Evolutionary conservation across 2,329 filamentous ascomycete species (phyloP).

Genomic region (Stenocarpella maydis): DNA sequence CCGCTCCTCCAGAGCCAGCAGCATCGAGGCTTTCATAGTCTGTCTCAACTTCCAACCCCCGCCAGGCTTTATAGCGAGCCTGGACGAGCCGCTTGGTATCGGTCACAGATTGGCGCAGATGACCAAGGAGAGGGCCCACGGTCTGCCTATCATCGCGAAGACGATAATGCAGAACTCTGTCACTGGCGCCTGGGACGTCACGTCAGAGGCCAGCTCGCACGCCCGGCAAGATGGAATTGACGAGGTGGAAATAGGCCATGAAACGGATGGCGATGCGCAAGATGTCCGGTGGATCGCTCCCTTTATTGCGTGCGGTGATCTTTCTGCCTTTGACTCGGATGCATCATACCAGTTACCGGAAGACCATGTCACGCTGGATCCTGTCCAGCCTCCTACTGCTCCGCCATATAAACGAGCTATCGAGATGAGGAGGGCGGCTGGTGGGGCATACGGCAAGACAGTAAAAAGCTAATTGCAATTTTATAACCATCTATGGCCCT

Average conservation of each 20-base stretch:
- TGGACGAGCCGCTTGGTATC: slow-evolving; percentile 78
- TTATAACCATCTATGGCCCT: background rate
- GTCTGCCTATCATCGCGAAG: slow-evolving; percentile 51
- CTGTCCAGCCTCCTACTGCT: slow-evolving; percentile 93
- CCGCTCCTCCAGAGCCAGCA: slow-evolving; percentile 91
- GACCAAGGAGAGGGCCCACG: slow-evolving; percentile 52
- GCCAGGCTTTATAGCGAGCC: slow-evolving; percentile 74
- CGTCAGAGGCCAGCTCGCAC: slow-evolving; percentile 30
- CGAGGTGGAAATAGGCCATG: slow-evolving; percentile 61
- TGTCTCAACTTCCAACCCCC: slow-evolving; percentile 90
- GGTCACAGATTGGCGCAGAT: slow-evolving; percentile 62
- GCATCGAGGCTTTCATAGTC: slow-evolving; percentile 95
- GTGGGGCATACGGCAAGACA: slow-evolving; percentile 81
- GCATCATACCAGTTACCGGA: slow-evolving; percentile 91
- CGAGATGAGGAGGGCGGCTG: slow-evolving; percentile 79
- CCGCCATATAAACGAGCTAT: slow-evolving; percentile 93
- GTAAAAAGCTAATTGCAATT: slow-evolving; percentile 41
- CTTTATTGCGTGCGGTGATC: slow-evolving; percentile 95
- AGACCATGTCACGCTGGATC: slow-evolving; percentile 86
- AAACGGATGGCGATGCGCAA: slow-evolving; percentile 44
- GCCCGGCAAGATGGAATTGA: slow-evolving; percentile 47
- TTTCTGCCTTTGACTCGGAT: slow-evolving; percentile 94
- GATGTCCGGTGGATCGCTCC: slow-evolving; percentile 85
- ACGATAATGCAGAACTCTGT: slow-evolving; percentile 55
- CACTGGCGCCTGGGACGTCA: slow-evolving; percentile 54